A percentile compares a stretch with the other conserved stretches of the same genome.
Evolutionary conservation across 23 red algal genomes (phyloP).

Genomic region (Gracilaria vermiculophylla): DNA sequence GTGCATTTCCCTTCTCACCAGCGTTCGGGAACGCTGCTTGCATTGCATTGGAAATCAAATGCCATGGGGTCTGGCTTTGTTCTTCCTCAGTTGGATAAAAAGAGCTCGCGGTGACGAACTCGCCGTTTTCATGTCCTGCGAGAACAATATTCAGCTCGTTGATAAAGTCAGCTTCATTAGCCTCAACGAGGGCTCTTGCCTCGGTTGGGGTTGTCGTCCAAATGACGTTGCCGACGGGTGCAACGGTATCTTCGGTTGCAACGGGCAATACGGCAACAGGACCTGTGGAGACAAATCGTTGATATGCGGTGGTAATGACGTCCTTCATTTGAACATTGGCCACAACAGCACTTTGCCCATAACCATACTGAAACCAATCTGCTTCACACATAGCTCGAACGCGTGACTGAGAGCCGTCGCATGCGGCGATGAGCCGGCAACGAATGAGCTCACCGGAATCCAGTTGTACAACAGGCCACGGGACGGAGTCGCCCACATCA

Average conservation of each 20-base stretch:
- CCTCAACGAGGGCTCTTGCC: constrained; percentile 59
- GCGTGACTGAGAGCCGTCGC: constrained; percentile 78
- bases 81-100: constrained; percentile 11
- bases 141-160: constrained; percentile 76
- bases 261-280: constrained; percentile 91
- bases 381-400: constrained; percentile 58
- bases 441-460: constrained; percentile 33
- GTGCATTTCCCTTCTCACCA: not conserved
- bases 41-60: not conserved
- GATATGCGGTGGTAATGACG: constrained; percentile 58
- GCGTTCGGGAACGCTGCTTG: constrained; percentile 1
- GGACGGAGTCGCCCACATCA: not conserved
- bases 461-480: constrained; percentile 66
- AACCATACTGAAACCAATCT: constrained; percentile 60
- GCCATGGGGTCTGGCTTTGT: not conserved
- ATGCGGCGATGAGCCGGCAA: constrained; percentile 77
- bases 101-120: not conserved
- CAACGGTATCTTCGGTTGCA: constrained; percentile 14
- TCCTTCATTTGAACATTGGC: constrained; percentile 62
- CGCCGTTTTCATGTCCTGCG: constrained; percentile 12
- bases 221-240: constrained; percentile 76
- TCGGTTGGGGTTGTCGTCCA: constrained; percentile 85
- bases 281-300: constrained; percentile 86
- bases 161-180: constrained; percentile 59
- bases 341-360: constrained; percentile 85